Percentiles rank a stretch among this genome's conserved stretches.
phyloP scores from a whole-genome alignment of 139 green algal genomes.

The Coelastrella sp. region DNA sequence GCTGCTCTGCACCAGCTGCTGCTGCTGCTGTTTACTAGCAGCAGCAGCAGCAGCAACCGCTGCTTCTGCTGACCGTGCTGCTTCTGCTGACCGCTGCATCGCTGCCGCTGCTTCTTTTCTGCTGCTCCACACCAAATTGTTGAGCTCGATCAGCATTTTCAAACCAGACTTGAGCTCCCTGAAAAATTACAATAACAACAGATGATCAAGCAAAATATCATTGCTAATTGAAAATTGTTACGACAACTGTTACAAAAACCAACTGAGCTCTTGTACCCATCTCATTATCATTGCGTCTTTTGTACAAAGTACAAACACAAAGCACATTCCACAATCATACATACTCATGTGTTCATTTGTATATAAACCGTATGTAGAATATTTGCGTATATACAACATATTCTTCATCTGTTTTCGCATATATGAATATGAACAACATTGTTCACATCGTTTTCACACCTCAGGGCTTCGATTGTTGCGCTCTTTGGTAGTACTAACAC shows the following conservation, averaged over 20 bases:
- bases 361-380: no score
- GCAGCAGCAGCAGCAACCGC: slow-evolving; percentile 4
- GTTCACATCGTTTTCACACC: background rate
- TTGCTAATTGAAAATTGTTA: no score
- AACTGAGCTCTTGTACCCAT: no score
- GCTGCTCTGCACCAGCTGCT: background rate
- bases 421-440: no score
- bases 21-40: background rate
- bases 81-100: slow-evolving; percentile 13
- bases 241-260: no score
- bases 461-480: slow-evolving; percentile 39
- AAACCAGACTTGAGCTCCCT: slow-evolving; percentile 32
- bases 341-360: no score
- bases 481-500: slow-evolving; percentile 42
- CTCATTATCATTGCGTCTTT: no score
- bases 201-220: no score
- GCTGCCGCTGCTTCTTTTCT: slow-evolving; percentile 10
- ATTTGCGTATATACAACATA: no score
- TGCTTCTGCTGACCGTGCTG: slow-evolving; percentile 21
- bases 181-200: background rate
- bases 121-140: slow-evolving; percentile 38
- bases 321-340: no score
- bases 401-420: no score
- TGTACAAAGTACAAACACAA: no score
- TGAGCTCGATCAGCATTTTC: slow-evolving; percentile 40